These are phyloP conservation scores for Didymellaceae sp. DNA, from an alignment of 2,329 filamentous ascomycete genomes.

Conservation along the genomic window DNA sequence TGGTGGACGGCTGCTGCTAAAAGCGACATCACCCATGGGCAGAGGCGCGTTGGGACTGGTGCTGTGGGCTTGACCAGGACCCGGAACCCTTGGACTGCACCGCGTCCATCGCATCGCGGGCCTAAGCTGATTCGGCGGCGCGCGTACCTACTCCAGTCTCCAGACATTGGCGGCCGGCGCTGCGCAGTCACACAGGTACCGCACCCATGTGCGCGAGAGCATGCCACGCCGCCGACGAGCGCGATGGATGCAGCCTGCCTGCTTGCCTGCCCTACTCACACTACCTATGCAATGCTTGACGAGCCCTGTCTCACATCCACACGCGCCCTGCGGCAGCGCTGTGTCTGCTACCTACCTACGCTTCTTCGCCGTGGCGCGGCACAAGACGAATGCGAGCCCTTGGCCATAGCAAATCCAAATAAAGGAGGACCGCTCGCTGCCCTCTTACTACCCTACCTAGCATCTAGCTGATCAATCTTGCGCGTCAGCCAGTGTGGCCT, in stretches of 20 bases:
- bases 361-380: neutral
- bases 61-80: constrained; percentile 18
- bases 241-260: neutral
- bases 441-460: too few species aligned
- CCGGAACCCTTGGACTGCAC: constrained; percentile 16
- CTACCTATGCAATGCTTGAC: constrained; percentile 2
- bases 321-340: constrained; percentile 7
- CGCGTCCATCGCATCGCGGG: constrained; percentile 11
- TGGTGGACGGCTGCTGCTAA: constrained; percentile 22
- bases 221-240: constrained; percentile 2
- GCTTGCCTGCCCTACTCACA: neutral
- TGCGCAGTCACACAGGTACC: constrained; percentile 29
- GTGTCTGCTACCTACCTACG: constrained; percentile 7
- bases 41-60: constrained; percentile 22
- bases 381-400: constrained; percentile 12
- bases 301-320: constrained; percentile 11
- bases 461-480: too few species aligned
- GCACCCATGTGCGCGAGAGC: constrained; percentile 16
- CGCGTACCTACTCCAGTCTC: constrained; percentile 11
- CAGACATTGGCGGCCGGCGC: constrained; percentile 13
- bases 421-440: constrained; percentile 16
- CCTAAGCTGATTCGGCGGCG: constrained; percentile 31
- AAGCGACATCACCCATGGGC: constrained; percentile 19
- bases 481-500: constrained; percentile 21
- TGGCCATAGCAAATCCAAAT: constrained; percentile 23